Conservation (phyloP, 2,329 filamentous ascomycete genomes). For the Clonostachys solani region DNA sequence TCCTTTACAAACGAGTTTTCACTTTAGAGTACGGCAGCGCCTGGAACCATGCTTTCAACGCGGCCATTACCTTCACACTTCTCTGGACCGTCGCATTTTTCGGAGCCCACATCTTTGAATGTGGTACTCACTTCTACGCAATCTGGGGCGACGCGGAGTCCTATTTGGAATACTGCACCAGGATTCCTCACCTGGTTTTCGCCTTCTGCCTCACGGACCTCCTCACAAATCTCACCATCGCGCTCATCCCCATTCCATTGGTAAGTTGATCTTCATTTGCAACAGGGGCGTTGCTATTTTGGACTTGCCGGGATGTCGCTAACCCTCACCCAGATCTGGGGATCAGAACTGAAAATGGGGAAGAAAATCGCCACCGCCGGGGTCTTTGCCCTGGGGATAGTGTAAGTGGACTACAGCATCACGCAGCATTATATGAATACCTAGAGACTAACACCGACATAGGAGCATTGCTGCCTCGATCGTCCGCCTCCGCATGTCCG, state of each 20-base stretch:
- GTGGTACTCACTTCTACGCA: not conserved
- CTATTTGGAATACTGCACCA: not conserved
- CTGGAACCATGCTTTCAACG: not conserved
- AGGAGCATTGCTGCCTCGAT: too few species aligned
- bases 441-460: not conserved
- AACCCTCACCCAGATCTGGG: not conserved
- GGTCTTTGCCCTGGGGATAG: not conserved
- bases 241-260: not conserved
- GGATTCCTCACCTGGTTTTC: not conserved
- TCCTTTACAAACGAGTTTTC: not conserved
- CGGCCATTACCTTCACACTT: not conserved
- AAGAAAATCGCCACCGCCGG: not conserved
- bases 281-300: not conserved
- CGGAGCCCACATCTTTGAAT: not conserved
- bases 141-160: not conserved
- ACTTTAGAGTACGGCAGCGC: not conserved
- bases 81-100: not conserved
- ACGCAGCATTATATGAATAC: not conserved
- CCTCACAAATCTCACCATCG: conserved; percentile 1
- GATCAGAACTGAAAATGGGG: not conserved
- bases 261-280: too few species aligned
- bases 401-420: not conserved
- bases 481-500: too few species aligned
- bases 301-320: not conserved
- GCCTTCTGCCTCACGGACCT: not conserved